A percentile compares a stretch with the other conserved stretches of the same genome.
Evolutionary conservation across 306 rosid genomes (phyloP).

Genomic region (Coriaria nepalensis): DNA sequence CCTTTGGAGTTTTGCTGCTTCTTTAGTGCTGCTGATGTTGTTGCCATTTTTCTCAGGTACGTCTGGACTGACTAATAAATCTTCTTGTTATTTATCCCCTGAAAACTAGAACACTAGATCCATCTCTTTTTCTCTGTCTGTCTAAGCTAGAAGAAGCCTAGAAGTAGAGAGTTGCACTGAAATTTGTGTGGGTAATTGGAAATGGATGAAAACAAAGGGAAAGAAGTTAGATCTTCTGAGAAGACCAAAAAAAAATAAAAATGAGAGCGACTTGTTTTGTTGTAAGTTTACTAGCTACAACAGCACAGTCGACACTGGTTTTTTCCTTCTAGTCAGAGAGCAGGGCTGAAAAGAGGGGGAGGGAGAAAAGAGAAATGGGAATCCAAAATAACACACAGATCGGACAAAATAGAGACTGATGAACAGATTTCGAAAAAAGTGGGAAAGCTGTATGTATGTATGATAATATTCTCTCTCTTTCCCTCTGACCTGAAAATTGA

Average conservation of each 20-base stretch:
- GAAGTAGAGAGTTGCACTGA: conserved; percentile 1
- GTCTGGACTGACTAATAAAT: background rate
- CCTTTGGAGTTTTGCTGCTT: conserved; percentile 64
- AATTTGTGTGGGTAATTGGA: background rate
- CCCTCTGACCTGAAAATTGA: background rate
- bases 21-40: conserved; percentile 12
- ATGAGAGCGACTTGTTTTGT: conserved; percentile 13
- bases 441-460: conserved; percentile 13
- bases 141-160: background rate
- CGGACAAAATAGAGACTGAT: conserved; percentile 55
- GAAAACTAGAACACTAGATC: conserved; percentile 17
- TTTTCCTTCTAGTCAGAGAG: conserved; percentile 14
- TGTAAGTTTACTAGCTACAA: conserved; percentile 31
- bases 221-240: conserved; percentile 11
- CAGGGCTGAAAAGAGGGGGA: conserved; percentile 1
- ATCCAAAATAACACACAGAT: conserved; percentile 44
- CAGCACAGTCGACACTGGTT: conserved; percentile 12
- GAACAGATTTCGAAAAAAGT: conserved; percentile 56
- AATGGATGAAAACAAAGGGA: conserved; percentile 8
- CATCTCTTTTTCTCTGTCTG: conserved; percentile 8
- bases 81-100: background rate
- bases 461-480: no score
- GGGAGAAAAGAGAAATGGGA: conserved; percentile 29
- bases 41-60: conserved; percentile 31
- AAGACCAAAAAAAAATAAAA: conserved; percentile 12